These are phyloP conservation scores for Flaveria sonorensis DNA, from an alignment of 129 eudicot genomes.

Conservation along the genomic window DNA sequence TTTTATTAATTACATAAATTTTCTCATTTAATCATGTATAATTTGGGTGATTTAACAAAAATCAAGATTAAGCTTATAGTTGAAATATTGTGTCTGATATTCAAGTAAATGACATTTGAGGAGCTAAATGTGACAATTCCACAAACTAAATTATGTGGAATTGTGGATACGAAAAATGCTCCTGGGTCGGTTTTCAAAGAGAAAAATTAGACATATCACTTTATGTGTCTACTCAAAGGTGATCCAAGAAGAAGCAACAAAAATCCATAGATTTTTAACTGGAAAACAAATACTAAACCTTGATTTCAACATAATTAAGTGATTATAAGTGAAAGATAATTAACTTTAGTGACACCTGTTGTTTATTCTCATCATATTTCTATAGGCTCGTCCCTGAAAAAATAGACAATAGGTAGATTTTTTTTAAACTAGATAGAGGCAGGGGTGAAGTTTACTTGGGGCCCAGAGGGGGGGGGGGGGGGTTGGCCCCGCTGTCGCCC, in stretches of 20 bases:
- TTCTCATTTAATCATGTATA: neutral
- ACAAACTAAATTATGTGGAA: neutral
- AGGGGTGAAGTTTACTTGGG: too few species aligned
- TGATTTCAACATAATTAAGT: too few species aligned
- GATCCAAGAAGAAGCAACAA: neutral
- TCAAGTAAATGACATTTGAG: neutral
- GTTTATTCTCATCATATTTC: too few species aligned
- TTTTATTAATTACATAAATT: neutral
- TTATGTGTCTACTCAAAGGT: neutral
- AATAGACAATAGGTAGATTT: too few species aligned
- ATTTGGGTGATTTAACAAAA: neutral
- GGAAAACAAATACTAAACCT: too few species aligned
- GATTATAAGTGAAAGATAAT: too few species aligned
- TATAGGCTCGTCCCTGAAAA: too few species aligned
- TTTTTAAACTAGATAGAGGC: too few species aligned
- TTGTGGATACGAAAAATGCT: neutral
- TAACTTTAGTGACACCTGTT: too few species aligned
- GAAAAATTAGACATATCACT: too few species aligned
- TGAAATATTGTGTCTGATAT: neutral
- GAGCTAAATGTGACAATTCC: neutral
- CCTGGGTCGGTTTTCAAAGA: neutral
- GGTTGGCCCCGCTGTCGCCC: too few species aligned
- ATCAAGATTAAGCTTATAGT: neutral
- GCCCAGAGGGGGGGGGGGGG: too few species aligned
- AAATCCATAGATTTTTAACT: neutral